phyloP scores from a whole-genome alignment of 768 basidiomycete species.

The Daedaleopsis sinensis region DNA sequence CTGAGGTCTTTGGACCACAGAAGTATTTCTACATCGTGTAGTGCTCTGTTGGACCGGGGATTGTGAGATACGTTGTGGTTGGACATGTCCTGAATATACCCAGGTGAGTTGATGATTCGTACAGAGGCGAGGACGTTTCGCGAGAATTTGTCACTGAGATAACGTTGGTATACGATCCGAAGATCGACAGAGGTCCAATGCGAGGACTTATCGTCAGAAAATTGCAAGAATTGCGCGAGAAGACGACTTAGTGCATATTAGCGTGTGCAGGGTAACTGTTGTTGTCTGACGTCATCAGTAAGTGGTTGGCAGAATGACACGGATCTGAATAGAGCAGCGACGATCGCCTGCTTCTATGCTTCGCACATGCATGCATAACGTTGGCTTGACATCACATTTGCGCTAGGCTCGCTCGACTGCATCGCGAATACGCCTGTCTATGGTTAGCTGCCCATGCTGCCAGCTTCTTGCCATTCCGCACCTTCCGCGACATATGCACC shows the following conservation, averaged over 20 bases:
- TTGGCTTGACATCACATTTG: background rate
- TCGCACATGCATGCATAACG: no score
- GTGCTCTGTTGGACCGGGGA: background rate
- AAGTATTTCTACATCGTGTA: constrained; percentile 7
- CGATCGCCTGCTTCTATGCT: constrained; percentile 16
- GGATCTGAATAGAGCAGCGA: constrained; percentile 17
- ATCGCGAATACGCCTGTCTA: background rate
- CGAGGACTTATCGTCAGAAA: background rate
- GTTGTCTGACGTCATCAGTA: constrained; percentile 16
- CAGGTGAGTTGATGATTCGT: background rate
- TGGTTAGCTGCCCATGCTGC: no score
- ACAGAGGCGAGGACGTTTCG: background rate
- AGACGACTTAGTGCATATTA: background rate
- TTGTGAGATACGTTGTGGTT: background rate
- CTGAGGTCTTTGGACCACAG: constrained; percentile 6
- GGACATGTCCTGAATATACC: background rate
- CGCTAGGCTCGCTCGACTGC: background rate
- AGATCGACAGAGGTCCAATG: background rate
- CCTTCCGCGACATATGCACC: no score
- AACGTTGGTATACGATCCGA: background rate
- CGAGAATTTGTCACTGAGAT: background rate
- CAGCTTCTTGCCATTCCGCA: no score
- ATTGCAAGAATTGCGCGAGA: background rate
- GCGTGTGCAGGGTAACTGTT: constrained; percentile 3
- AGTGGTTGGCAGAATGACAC: constrained; percentile 17